Base-by-base conservation (phyloP, 768 basidiomycete genomes). In the Lactifluus hygrophoroides region DNA sequence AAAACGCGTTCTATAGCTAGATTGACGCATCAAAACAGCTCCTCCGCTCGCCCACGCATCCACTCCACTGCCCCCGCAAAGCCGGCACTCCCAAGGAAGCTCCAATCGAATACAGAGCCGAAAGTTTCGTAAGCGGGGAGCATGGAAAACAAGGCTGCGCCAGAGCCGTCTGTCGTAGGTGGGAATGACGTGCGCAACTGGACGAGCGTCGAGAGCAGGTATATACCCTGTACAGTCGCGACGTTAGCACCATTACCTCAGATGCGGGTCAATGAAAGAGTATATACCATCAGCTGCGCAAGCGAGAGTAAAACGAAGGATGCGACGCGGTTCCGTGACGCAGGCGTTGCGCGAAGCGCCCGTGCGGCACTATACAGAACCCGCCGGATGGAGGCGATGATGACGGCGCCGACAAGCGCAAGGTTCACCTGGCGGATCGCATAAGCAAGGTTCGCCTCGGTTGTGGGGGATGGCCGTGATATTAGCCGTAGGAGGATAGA, bases 161-260 rank as follows among this genome's bases (percentile, higher is more conserved):
- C 58, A 3, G 57, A 64, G 16, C 19, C 57, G 58, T 16, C 64
- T 14, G 77, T 69, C 1, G 83, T 80, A 0, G 83, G 83, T 2
- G 90, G 90, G 69, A 93, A 90, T 11, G 85, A 84, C 27, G 84
- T 83, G 40, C 90, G 85, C 46, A 93, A 76, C 69, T 93, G 90
- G 13, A 92, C 83, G 48, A 92, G 73, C 0, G 89, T 92, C 3
- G 88, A 85, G 28, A 93, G 80, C 35, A 92, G 79, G 68, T 93
- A 93, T 43, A 88, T 86, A 11, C 85, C 87, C 90, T 92, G 43
- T 0, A 51, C 38, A 35, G 4, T 17, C 17, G 19, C 17, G n/a
- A n/a, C n/a, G n/a, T n/a, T n/a, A n/a, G n/a, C n/a, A n/a, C n/a
- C n/a, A 37, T 17, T n/a, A 14, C 2, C 28, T 8, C 5, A 44